Base-by-base conservation (phyloP, 2,329 filamentous ascomycete genomes). In the Nannizziopsis arthrosporioides region DNA sequence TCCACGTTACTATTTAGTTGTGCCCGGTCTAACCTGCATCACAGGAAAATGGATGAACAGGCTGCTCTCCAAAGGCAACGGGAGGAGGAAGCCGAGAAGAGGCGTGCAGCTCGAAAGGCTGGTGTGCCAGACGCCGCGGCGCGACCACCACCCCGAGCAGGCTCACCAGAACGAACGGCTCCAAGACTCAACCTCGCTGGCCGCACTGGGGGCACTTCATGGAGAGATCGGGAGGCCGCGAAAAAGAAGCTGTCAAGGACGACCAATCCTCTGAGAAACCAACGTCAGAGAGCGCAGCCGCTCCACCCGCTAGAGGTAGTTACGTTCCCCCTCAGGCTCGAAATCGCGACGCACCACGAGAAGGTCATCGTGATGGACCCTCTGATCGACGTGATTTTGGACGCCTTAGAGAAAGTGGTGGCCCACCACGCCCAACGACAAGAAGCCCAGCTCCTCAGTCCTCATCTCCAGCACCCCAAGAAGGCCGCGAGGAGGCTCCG, bases 51-150 rank as follows among this genome's bases (percentile, higher is more conserved):
- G 53, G 80, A 81, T 61, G 80, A 81, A 56, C 70, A 72, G 42
- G 78, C 79, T 39, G 70, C 71, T 51, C 71, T 70, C 57, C 90
- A 95, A 69, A 80, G 79, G 58, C 78, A 87, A 62, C 81, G 85
- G 64, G 89, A 94, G 66, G 88, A 92, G 59, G 89, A 94, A 66
- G 89, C 87, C 12, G 80, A 89, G 68, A 84, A 83, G 56, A 80
- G 84, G 58, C 79, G 77, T 65, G 78, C 75, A 60, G 81, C 75
- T 51, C 79, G 79, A 65, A 85, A 78, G 68, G 77, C 76, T 59
- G 70, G 69, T 56, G 61, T 63, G 49, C 57, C 63, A 54, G 65
- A 63, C 54, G 59, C 62, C 53, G 53, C 15, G n/a, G 19, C 60
- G 52, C 63, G 63, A n/a, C 66, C 68, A 42, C 59, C 68, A 44